Conservation (phyloP, 1,284 basidiomycete species). For the Paramarasmius palmivorus region DNA sequence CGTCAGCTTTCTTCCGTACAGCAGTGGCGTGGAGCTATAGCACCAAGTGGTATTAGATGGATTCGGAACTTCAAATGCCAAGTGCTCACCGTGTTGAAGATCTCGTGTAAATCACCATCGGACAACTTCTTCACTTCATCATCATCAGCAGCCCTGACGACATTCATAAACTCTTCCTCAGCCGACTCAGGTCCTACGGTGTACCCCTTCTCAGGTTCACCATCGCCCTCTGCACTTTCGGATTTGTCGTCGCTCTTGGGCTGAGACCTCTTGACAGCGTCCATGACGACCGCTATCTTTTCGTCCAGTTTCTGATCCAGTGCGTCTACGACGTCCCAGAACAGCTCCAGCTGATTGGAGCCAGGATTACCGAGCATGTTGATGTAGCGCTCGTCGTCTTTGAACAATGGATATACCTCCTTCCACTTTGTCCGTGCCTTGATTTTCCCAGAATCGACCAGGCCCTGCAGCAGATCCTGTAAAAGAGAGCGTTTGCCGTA, state of each 20-base stretch:
- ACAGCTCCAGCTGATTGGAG: constrained; percentile 92
- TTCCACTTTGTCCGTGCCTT: constrained; percentile 90
- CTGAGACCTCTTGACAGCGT: constrained; percentile 49
- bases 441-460: constrained; percentile 70
- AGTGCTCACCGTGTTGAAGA: constrained; percentile 66
- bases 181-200: constrained; percentile 57
- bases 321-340: constrained; percentile 91
- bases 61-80: background rate
- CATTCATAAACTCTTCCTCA: constrained; percentile 57
- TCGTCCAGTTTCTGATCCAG: constrained; percentile 84
- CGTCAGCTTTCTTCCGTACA: constrained; percentile 76
- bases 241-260: constrained; percentile 33
- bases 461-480: constrained; percentile 69
- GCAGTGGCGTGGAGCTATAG: constrained; percentile 70
- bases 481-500: constrained; percentile 3
- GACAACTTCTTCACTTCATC: constrained; percentile 48
- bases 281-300: constrained; percentile 66
- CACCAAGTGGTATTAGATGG: constrained; percentile 9
- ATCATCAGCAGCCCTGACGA: constrained; percentile 56
- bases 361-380: constrained; percentile 89
- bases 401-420: constrained; percentile 77
- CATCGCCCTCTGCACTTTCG: constrained; percentile 28
- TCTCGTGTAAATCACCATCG: constrained; percentile 56
- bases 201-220: constrained; percentile 42
- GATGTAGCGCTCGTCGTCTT: constrained; percentile 80